These are phyloP conservation scores for Lathyrus tuberosus DNA, from an alignment of 306 rosid species.

Conservation along the genomic window DNA sequence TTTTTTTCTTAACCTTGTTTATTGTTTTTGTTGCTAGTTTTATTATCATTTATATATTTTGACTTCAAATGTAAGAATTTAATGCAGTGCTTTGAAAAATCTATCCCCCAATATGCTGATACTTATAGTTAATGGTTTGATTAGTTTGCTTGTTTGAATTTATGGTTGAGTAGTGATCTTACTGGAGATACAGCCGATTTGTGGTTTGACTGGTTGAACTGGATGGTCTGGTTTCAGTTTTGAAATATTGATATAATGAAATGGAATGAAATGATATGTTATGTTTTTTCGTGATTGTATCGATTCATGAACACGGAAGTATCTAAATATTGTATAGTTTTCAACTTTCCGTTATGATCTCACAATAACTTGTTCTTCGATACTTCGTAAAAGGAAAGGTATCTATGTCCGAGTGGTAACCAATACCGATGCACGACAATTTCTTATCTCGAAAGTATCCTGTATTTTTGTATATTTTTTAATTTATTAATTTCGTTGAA, in stretches of 20 bases:
- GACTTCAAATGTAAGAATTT: slow-evolving; percentile 5
- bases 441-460: neutral
- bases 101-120: neutral
- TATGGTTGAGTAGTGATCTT: slow-evolving; percentile 5
- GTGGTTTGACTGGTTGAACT: neutral
- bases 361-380: neutral
- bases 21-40: neutral
- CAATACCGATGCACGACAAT: neutral
- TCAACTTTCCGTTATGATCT: neutral
- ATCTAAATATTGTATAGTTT: slow-evolving; percentile 1
- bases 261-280: slow-evolving; percentile 8
- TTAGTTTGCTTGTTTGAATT: slow-evolving; percentile 5
- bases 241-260: slow-evolving; percentile 5
- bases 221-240: slow-evolving; percentile 5
- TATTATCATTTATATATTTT: neutral
- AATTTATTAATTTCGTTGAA: neutral
- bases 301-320: neutral
- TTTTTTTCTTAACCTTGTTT: neutral
- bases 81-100: neutral
- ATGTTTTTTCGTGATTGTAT: neutral
- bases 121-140: neutral
- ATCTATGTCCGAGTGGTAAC: neutral
- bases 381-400: neutral
- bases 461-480: neutral
- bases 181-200: neutral